Conservation (phyloP, 805 yeast genomes). For the Henningerozyma blattae region DNA sequence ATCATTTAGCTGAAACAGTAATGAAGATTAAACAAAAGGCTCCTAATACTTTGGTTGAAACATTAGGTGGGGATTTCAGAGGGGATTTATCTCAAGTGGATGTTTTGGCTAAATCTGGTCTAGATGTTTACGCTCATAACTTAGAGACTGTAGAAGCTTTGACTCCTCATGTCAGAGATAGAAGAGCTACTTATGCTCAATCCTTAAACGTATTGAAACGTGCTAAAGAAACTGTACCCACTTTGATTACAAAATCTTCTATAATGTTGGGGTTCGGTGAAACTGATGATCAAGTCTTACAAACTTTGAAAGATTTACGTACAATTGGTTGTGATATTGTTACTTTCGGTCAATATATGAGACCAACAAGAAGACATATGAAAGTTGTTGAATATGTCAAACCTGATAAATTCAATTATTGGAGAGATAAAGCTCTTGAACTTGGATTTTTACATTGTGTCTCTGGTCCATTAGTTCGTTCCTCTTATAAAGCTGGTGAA, state of each 20-base stretch:
- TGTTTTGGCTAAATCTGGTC: slow-evolving; percentile 69
- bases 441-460: slow-evolving; percentile 95
- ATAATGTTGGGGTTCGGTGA: slow-evolving; percentile 96
- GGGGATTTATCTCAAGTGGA: slow-evolving; percentile 79
- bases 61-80: slow-evolving; percentile 87
- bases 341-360: slow-evolving; percentile 97
- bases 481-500: slow-evolving; percentile 97
- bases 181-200: slow-evolving; percentile 92
- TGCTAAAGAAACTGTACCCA: slow-evolving; percentile 70
- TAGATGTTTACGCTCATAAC: slow-evolving; percentile 96
- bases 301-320: slow-evolving; percentile 67
- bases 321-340: slow-evolving; percentile 79
- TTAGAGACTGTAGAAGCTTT: slow-evolving; percentile 91
- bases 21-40: slow-evolving; percentile 72
- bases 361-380: slow-evolving; percentile 98
- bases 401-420: slow-evolving; percentile 88
- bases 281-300: slow-evolving; percentile 76
- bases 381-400: slow-evolving; percentile 90
- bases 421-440: slow-evolving; percentile 79
- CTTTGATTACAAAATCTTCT: slow-evolving; percentile 82
- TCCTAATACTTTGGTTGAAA: slow-evolving; percentile 86
- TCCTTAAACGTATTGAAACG: slow-evolving; percentile 62
- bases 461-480: slow-evolving; percentile 91
- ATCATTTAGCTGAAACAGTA: slow-evolving; percentile 84
- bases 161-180: slow-evolving; percentile 90